A percentile compares a stretch with the other conserved stretches of the same genome.
Conservation (phyloP, 306 rosid species). For the Trifolium pratense region DNA sequence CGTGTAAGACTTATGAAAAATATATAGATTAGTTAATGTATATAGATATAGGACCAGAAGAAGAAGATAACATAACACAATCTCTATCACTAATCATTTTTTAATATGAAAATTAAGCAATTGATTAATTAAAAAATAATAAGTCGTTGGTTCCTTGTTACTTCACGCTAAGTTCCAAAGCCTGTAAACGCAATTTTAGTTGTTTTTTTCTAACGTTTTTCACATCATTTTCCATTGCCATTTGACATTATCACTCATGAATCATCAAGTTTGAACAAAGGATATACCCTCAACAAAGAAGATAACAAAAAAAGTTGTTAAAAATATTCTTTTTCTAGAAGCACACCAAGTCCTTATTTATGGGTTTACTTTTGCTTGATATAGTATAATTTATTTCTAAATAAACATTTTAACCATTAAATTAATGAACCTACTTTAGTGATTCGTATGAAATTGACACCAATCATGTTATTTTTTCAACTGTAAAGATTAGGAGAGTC, state of each 20-base stretch:
- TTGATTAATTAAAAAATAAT: too few relatives aligned
- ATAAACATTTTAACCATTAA: neutral
- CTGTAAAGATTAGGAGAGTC: too few relatives aligned
- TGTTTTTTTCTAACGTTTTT: neutral
- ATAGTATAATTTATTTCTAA: neutral
- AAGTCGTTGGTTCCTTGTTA: too few relatives aligned
- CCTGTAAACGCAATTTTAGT: neutral
- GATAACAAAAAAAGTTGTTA: neutral
- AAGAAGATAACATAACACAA: too few relatives aligned
- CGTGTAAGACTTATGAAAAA: too few relatives aligned
- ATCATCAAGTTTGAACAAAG: neutral
- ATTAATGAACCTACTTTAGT: too few relatives aligned
- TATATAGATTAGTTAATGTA: too few relatives aligned
- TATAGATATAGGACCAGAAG: too few relatives aligned
- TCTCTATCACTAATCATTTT: too few relatives aligned
- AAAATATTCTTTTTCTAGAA: conserved; percentile 12
- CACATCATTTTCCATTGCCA: neutral
- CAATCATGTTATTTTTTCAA: too few relatives aligned
- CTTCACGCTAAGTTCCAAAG: neutral
- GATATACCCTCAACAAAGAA: neutral
- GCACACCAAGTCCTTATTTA: neutral
- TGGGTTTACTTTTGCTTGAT: neutral
- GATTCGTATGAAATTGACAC: too few relatives aligned
- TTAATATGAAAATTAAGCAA: too few relatives aligned
- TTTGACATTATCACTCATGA: neutral